Evolutionary conservation across 257 asterid species (phyloP).

Genomic region (Jasminum sambac): DNA sequence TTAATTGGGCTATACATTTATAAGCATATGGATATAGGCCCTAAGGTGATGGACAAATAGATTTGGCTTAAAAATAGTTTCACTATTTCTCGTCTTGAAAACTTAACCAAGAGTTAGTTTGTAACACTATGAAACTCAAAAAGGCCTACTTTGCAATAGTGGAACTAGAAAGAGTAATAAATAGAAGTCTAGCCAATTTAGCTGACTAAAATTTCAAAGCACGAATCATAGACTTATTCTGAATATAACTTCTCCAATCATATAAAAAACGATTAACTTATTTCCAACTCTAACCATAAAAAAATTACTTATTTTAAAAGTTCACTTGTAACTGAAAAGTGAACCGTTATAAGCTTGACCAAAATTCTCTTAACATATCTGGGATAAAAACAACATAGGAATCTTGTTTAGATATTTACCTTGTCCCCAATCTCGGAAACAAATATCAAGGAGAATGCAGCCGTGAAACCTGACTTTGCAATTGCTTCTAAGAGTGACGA

Average conservation of each 20-base stretch:
- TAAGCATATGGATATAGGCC: not conserved
- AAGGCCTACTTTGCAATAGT: not conserved
- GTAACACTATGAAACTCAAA: not conserved
- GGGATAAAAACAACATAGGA: not conserved
- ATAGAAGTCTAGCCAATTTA: not conserved
- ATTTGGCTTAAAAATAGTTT: not conserved
- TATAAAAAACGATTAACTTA: not conserved
- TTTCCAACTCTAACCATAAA: not conserved
- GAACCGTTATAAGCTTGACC: not conserved
- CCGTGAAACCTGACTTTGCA: constrained; percentile 91
- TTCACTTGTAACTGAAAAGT: not conserved
- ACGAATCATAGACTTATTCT: not conserved
- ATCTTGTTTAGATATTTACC: constrained; percentile 43
- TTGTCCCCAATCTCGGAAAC: constrained; percentile 97
- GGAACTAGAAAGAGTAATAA: not conserved
- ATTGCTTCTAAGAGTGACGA: constrained; percentile 67
- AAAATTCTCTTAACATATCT: not conserved
- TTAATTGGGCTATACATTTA: not conserved
- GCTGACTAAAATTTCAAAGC: not conserved
- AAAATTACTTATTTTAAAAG: not conserved
- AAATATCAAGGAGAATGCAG: constrained; percentile 86
- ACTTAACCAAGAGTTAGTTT: not conserved
- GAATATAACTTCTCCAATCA: not conserved
- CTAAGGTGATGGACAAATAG: not conserved
- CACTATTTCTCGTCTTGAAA: not conserved